phyloP scores from a whole-genome alignment of 176 grass and related monocot genomes.

The Oryza officinalis region DNA sequence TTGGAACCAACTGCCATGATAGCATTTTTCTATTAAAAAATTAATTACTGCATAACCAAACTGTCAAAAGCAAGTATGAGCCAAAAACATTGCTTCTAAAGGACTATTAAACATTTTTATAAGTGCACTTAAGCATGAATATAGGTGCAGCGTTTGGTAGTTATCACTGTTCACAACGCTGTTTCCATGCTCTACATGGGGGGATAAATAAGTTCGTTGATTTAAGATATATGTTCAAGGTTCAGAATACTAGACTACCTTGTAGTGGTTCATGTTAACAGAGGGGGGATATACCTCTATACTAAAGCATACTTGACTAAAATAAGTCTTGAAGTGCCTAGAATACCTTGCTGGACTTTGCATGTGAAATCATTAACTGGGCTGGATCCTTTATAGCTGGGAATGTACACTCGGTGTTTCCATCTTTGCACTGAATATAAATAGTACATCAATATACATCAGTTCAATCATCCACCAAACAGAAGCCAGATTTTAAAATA shows the following conservation, averaged over 20 bases:
- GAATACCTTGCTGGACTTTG: constrained; percentile 94
- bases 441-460: background rate
- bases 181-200: background rate
- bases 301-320: constrained; percentile 30
- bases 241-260: constrained; percentile 8
- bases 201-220: background rate
- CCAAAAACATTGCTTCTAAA: background rate
- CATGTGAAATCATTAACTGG: constrained; percentile 72
- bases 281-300: background rate
- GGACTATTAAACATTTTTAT: background rate
- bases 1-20: constrained; percentile 6
- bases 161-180: background rate
- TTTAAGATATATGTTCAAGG: background rate
- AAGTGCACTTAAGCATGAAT: background rate
- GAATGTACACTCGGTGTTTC: constrained; percentile 76
- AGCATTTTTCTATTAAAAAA: background rate
- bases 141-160: background rate
- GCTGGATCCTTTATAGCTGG: constrained; percentile 75
- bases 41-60: background rate
- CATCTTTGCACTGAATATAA: constrained; percentile 77
- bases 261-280: constrained; percentile 12
- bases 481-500: constrained; percentile 7
- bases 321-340: constrained; percentile 17
- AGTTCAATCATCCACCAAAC: constrained; percentile 34
- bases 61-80: constrained; percentile 13